Base-by-base conservation (phyloP, 2,329 filamentous ascomycete species). In the Myriosclerotinia scirpicola region DNA sequence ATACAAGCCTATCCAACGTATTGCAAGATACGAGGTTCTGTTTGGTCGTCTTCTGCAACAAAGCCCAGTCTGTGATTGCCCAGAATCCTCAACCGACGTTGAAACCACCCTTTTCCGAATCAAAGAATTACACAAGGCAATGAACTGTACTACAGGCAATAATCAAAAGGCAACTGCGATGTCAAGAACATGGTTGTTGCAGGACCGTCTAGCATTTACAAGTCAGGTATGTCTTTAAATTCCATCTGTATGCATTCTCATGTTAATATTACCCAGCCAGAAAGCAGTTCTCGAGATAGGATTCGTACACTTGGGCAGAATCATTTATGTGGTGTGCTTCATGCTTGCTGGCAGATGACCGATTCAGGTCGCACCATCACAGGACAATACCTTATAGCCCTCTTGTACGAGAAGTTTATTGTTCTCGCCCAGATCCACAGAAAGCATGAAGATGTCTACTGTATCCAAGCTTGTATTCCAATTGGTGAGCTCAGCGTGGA, bases 11-110 rank as follows among this genome's bases (percentile, higher is more conserved):
- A 93, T 97, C 26, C 94, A 99, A 78, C 86, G 94, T 65, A 85
- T 97, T 30, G 96, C 92, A 80, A 92, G 90, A 79, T 98, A 98
- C 75, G 92, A 92, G 14, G 81, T 99, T 5, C 81, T 98, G 2
- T 93, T 98, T 74, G 84, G 87, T 6, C 92, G 97, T 73, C 82
- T 99, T 11, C 83, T 93, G 68, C 93, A 90, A 73, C 85, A 89
- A 71, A 97, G 93, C 0, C 91, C 92, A 2, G 90, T 92, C 1
- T 88, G 85, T 65, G 94, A 98, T 75, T 96, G 93, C 73, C 92
- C 93, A 0, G 87, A 87, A 68, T 90, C 92, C 0, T 90, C 97
- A 77, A 87, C 90, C 76, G 89, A 92, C 64, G 86, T 98, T 22
- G 88, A 92, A 68, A 89, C 87, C 70, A 84, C 90, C 0, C 81